These are phyloP conservation scores for Aspergillus fijiensis DNA, from an alignment of 2,329 filamentous ascomycete genomes.

Conservation along the genomic window DNA sequence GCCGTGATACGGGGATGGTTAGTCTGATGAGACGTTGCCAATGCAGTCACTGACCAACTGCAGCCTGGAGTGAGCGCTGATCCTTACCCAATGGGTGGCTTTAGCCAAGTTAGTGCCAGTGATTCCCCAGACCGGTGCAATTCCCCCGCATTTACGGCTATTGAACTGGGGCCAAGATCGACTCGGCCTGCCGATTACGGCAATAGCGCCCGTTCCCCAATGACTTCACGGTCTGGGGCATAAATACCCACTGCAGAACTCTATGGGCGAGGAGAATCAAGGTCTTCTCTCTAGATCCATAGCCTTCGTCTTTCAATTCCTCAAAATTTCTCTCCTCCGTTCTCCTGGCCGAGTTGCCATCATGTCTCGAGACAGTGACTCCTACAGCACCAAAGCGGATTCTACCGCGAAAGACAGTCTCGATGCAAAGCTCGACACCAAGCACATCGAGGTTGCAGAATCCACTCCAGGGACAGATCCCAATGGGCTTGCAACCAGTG, in stretches of 20 bases:
- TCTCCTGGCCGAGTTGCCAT: neutral
- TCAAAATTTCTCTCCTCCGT: no score
- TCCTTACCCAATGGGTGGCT: neutral
- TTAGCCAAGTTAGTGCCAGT: neutral
- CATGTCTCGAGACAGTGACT: neutral
- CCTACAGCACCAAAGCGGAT: neutral
- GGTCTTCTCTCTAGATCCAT: no score
- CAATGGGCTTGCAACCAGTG: constrained; percentile 8
- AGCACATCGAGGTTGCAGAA: constrained; percentile 14
- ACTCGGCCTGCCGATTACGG: constrained; percentile 3
- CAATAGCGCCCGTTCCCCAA: neutral
- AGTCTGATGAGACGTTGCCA: neutral
- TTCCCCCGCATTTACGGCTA: constrained; percentile 14
- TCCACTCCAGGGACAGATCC: neutral
- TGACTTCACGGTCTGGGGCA: neutral
- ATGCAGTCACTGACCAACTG: neutral
- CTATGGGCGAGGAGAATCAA: no score
- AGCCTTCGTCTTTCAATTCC: no score
- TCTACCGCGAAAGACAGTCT: neutral
- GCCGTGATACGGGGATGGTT: no score
- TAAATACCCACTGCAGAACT: neutral
- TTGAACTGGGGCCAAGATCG: constrained; percentile 9
- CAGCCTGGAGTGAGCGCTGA: neutral
- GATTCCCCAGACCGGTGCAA: neutral
- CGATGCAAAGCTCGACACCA: constrained; percentile 5